phyloP scores from a whole-genome alignment of 371 early-diverging fungal species.

The Mortierella sp. region DNA sequence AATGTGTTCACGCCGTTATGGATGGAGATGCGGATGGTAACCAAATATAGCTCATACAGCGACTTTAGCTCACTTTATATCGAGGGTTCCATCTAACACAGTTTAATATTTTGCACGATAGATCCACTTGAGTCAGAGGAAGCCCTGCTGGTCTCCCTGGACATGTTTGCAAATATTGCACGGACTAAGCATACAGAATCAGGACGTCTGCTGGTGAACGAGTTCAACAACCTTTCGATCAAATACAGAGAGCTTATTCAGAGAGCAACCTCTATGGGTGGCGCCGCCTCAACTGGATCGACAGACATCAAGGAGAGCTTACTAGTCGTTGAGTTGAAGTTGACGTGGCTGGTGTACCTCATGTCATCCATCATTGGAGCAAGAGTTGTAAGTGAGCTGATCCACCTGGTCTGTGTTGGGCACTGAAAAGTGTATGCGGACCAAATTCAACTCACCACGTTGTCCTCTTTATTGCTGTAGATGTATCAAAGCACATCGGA shows the following conservation, averaged over 20 bases:
- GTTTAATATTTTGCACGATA: constrained; percentile 13
- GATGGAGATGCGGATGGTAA: constrained; percentile 77
- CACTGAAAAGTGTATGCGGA: no score
- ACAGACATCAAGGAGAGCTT: constrained; percentile 68
- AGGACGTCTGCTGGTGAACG: constrained; percentile 65
- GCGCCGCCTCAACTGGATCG: constrained; percentile 64
- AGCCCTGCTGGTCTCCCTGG: constrained; percentile 75
- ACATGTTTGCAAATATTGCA: constrained; percentile 80
- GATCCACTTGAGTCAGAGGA: constrained; percentile 86
- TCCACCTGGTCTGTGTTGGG: not conserved
- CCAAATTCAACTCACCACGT: not conserved
- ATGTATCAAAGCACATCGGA: constrained; percentile 75
- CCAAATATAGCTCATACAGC: not conserved
- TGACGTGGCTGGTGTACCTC: constrained; percentile 89
- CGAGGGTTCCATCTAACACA: not conserved
- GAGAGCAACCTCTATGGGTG: constrained; percentile 46
- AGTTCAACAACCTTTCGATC: constrained; percentile 76
- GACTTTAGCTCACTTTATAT: not conserved
- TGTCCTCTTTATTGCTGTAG: constrained; percentile 35
- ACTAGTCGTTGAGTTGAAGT: constrained; percentile 59
- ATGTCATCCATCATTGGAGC: constrained; percentile 79
- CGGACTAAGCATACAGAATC: constrained; percentile 81
- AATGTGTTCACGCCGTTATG: constrained; percentile 68
- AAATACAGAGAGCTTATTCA: constrained; percentile 72
- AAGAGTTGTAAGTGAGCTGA: constrained; percentile 64